Evolutionary conservation across 306 rosid species (phyloP).

Genomic region (Gastrolobium villosum): DNA sequence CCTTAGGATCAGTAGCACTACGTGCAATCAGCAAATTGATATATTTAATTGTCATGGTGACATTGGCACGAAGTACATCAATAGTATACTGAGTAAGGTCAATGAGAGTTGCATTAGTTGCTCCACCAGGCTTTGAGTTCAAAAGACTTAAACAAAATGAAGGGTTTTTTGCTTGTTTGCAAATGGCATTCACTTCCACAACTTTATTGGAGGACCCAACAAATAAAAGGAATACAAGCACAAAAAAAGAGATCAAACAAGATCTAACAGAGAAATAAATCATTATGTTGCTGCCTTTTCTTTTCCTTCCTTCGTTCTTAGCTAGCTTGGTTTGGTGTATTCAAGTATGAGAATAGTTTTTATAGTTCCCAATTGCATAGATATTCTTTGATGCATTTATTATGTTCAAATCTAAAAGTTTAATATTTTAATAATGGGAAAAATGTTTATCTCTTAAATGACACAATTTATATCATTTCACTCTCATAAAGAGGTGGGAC

Average conservation of each 20-base stretch:
- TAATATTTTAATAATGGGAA: no score
- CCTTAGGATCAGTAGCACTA: not conserved
- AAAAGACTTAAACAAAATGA: conserved; percentile 13
- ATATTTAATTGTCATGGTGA: not conserved
- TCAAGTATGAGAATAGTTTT: no score
- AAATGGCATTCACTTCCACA: not conserved
- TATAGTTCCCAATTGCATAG: no score
- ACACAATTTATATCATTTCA: no score
- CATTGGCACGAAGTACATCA: not conserved
- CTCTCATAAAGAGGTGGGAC: no score
- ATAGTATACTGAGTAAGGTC: not conserved
- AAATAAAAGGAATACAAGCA: not conserved
- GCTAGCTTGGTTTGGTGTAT: no score
- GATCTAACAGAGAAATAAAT: no score
- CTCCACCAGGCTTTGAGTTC: not conserved
- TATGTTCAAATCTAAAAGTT: no score
- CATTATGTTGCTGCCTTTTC: no score
- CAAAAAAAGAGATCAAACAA: not conserved
- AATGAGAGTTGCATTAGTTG: not conserved
- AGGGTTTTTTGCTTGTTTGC: not conserved
- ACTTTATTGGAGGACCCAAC: not conserved
- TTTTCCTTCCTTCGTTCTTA: no score
- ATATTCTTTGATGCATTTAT: no score
- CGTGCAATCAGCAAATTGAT: not conserved
- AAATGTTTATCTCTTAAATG: no score